A percentile compares a stretch with the other conserved stretches of the same genome.
Evolutionary conservation across 306 rosid species (phyloP).

Genomic region (Myrica gale): DNA sequence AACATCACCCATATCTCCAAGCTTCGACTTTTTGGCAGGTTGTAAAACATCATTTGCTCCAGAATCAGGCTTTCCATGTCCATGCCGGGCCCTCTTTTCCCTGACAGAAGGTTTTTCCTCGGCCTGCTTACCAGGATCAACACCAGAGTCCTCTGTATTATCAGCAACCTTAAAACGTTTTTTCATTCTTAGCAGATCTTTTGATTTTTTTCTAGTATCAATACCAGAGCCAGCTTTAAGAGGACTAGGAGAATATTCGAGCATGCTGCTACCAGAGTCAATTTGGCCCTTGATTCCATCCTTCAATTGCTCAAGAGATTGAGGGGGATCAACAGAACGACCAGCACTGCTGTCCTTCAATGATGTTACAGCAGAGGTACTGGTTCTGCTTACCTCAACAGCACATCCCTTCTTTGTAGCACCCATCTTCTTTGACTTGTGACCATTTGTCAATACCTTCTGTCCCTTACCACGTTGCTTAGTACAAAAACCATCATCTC

Average conservation of each 20-base stretch:
- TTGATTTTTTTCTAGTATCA: constrained; percentile 46
- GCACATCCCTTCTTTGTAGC: constrained; percentile 50
- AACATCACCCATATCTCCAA: constrained; percentile 44
- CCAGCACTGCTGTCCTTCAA: constrained; percentile 41
- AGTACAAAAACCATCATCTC: constrained; percentile 28
- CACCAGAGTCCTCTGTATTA: constrained; percentile 29
- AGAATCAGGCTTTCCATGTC: constrained; percentile 43
- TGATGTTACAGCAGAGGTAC: constrained; percentile 34
- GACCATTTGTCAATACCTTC: constrained; percentile 47
- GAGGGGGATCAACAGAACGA: constrained; percentile 33
- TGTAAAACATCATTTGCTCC: constrained; percentile 49
- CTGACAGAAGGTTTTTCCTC: constrained; percentile 38
- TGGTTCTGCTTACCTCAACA: constrained; percentile 41
- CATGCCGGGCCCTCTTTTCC: constrained; percentile 51
- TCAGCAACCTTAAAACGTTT: constrained; percentile 37
- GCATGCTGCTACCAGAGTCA: constrained; percentile 39
- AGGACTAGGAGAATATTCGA: constrained; percentile 36
- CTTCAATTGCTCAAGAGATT: constrained; percentile 48
- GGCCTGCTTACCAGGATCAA: constrained; percentile 37
- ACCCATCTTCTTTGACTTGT: constrained; percentile 49
- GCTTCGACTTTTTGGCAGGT: constrained; percentile 59
- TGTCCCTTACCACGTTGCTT: constrained; percentile 42
- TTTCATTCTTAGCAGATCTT: constrained; percentile 39
- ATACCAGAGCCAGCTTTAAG: constrained; percentile 41
- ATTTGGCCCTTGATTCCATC: constrained; percentile 47